Conservation (phyloP, 2,329 filamentous ascomycete species). For the Trichophyton rubrum region DNA sequence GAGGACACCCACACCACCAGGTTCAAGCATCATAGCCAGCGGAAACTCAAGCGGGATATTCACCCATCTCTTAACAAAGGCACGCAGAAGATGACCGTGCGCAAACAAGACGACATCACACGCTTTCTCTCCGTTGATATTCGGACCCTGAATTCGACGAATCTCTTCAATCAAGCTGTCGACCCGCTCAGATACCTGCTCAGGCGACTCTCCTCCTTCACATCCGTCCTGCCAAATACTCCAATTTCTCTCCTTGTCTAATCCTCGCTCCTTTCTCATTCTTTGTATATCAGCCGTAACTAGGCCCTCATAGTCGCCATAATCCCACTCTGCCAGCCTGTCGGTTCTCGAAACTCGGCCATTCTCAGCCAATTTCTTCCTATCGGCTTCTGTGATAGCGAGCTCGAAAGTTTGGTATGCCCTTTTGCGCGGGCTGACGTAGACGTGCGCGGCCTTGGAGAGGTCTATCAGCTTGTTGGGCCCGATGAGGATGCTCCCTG, state of each 20-base stretch:
- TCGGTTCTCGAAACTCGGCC: slow-evolving; percentile 38
- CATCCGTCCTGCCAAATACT: slow-evolving; percentile 47
- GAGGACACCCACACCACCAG: slow-evolving; percentile 5
- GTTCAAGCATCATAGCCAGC: slow-evolving; percentile 32
- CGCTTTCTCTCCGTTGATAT: slow-evolving; percentile 30
- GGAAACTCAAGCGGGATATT: slow-evolving; percentile 30
- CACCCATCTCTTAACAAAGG: slow-evolving; percentile 38
- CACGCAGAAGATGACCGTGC: slow-evolving; percentile 36
- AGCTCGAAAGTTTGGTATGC: slow-evolving; percentile 40
- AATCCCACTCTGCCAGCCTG: slow-evolving; percentile 48
- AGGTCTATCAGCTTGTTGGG: slow-evolving; percentile 41
- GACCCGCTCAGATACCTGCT: slow-evolving; percentile 31
- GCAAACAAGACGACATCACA: slow-evolving; percentile 30
- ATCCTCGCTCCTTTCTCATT: slow-evolving; percentile 34
- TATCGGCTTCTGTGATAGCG: slow-evolving; percentile 25
- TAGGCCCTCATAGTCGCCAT: slow-evolving; percentile 51
- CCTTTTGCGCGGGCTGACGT: slow-evolving; percentile 39
- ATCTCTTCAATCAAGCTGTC: slow-evolving; percentile 34
- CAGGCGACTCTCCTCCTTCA: slow-evolving; percentile 40
- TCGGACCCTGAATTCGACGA: slow-evolving; percentile 26
- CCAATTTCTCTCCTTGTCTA: slow-evolving; percentile 31
- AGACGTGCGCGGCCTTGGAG: slow-evolving; percentile 35
- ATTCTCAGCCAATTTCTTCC: slow-evolving; percentile 14
- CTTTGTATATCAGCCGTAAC: slow-evolving; percentile 39
- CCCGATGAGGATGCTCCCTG: slow-evolving; percentile 38